phyloP scores from a whole-genome alignment of 2,329 filamentous ascomycete species.

The Venturia pyrina region DNA sequence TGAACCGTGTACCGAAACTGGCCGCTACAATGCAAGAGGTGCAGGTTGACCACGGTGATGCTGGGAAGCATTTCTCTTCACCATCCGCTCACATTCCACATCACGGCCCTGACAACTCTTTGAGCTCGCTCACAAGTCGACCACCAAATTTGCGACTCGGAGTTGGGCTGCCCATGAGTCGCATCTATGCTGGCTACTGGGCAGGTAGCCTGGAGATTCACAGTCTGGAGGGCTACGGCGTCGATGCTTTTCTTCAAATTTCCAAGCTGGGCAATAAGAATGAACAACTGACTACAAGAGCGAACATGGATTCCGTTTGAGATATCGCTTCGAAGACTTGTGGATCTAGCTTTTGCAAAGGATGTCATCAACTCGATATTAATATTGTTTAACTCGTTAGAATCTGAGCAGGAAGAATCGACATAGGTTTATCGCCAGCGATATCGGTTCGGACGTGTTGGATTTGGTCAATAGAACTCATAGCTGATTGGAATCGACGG shows the following conservation, averaged over 20 bases:
- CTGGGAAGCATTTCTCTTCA: constrained; percentile 16
- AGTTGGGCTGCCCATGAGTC: constrained; percentile 86
- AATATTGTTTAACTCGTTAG: background rate
- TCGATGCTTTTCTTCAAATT: constrained; percentile 92
- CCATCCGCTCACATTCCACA: background rate
- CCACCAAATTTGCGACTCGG: constrained; percentile 81
- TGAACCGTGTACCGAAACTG: constrained; percentile 79
- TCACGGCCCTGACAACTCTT: constrained; percentile 44
- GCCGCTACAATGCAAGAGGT: constrained; percentile 90
- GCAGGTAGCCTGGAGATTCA: constrained; percentile 85
- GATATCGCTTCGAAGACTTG: background rate
- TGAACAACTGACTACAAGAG: constrained; percentile 65
- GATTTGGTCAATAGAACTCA: no score
- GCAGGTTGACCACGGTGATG: constrained; percentile 18
- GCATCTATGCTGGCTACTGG: constrained; percentile 97
- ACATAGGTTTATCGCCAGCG: no score
- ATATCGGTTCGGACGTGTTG: no score
- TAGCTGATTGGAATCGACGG: no score
- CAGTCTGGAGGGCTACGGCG: constrained; percentile 88
- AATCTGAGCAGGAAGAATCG: background rate
- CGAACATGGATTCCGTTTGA: constrained; percentile 42
- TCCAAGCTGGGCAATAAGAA: constrained; percentile 97
- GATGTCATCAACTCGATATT: background rate
- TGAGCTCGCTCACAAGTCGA: constrained; percentile 69
- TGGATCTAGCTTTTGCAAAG: background rate